These are phyloP conservation scores for Axilococcus clingmanii DNA, from an alignment of 139 green algal species.

Conservation along the genomic window DNA sequence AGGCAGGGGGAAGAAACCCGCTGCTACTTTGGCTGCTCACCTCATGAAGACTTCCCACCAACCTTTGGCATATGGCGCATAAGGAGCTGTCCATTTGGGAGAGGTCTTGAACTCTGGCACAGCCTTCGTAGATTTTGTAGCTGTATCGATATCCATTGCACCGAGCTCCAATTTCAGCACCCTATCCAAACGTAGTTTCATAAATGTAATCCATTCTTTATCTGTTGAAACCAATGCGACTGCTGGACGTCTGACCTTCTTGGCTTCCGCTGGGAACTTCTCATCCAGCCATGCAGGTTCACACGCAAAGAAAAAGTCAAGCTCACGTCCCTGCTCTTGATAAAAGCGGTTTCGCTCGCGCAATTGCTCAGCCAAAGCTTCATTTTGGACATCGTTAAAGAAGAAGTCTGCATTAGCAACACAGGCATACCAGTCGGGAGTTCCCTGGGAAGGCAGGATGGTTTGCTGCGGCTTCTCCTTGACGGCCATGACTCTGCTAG, in stretches of 20 bases:
- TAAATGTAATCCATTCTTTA: conserved; percentile 87
- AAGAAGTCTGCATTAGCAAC: conserved; percentile 76
- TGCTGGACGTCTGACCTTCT: conserved; percentile 61
- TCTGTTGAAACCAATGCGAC: conserved; percentile 80
- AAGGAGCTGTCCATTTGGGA: conserved; percentile 74
- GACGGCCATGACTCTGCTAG: too few relatives aligned
- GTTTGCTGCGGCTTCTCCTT: background rate
- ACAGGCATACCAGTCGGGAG: conserved; percentile 63
- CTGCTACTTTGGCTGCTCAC: conserved; percentile 4
- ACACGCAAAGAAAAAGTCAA: conserved; percentile 70
- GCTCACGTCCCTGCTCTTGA: conserved; percentile 16
- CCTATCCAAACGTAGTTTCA: conserved; percentile 85
- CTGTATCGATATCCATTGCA: conserved; percentile 40
- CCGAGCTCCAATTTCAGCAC: conserved; percentile 67
- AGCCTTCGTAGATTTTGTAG: conserved; percentile 33
- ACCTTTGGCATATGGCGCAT: conserved; percentile 54
- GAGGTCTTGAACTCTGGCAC: conserved; percentile 57
- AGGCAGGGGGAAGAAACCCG: background rate
- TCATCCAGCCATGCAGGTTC: conserved; percentile 80
- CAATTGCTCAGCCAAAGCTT: conserved; percentile 81
- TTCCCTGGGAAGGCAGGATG: too few relatives aligned
- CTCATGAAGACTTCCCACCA: conserved; percentile 43
- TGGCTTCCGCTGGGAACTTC: conserved; percentile 65
- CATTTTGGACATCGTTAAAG: conserved; percentile 84
- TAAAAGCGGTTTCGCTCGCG: conserved; percentile 64